Base-by-base conservation (phyloP, 306 rosid genomes). In the Acmispon strigosus region DNA sequence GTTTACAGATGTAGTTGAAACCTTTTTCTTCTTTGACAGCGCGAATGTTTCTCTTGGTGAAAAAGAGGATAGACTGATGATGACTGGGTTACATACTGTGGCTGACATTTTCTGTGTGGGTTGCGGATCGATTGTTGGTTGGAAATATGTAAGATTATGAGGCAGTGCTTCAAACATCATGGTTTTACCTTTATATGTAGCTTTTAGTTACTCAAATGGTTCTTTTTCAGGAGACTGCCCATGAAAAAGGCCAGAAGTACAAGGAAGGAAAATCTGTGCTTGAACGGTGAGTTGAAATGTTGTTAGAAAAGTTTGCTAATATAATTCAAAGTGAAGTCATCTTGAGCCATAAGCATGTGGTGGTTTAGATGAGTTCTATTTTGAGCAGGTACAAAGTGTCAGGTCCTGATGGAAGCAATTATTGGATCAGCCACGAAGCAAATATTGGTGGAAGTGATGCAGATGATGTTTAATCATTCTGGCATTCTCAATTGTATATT, bases 41-140 rank as follows among this genome's bases (percentile, higher is more conserved):
- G 90, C 84, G 85, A 92, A 92, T 19, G 77, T 87, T 47, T 39
- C 90, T 65, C 37, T 80, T 37, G 96, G 98, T 7, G 96, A 78
- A 84, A 86, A 47, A 51, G 98, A 87, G 81, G 91, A 86, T 41
- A 87, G 98, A 59, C 0, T 5, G 67, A 92, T 92, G 98, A 84
- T 78, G 72, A 92, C 92, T 4, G 96, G 98, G 37, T 41, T 86
- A 88, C 98, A 92, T 81, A 86, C 90, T 0, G 98, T 92, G 48
- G 95, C 87, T 39, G 98, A 92, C 89, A 87, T 92, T 56, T 92
- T 87, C 86, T 92, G 98, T 45, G 92, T 92, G 12, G 96, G 95
- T 11, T 92, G 96, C 72, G 95, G 96, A 78, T 92, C 98, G 5
- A 84, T 89, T 55, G 86, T 92, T 62, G 98, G 95, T 64, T 92